These are phyloP conservation scores for Truncatella angustata DNA, from an alignment of 2,329 filamentous ascomycete genomes.

Conservation along the genomic window DNA sequence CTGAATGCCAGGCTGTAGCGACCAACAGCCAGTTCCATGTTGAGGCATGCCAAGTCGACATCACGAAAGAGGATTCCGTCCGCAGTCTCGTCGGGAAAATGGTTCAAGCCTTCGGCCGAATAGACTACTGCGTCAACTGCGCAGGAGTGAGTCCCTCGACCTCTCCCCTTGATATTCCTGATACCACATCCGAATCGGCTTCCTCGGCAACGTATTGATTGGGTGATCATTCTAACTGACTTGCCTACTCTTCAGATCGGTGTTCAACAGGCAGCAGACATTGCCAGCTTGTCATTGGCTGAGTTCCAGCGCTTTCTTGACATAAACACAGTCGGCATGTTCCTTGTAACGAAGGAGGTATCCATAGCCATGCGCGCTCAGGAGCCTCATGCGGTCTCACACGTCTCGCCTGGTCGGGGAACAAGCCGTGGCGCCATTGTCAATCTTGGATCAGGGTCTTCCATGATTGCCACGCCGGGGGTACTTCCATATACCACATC, in stretches of 20 bases:
- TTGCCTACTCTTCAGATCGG: background rate
- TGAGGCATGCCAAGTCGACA: background rate
- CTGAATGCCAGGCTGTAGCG: background rate
- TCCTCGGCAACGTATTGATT: background rate
- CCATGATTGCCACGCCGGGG: background rate
- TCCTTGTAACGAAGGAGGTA: constrained; percentile 12
- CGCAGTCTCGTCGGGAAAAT: background rate
- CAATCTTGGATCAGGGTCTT: background rate
- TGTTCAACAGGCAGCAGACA: background rate
- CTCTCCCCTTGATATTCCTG: too few species aligned
- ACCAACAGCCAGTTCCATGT: background rate
- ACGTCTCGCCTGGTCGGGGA: constrained; percentile 3
- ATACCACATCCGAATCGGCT: too few species aligned
- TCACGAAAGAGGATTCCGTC: background rate
- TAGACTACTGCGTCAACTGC: constrained; percentile 3
- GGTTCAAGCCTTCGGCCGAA: background rate
- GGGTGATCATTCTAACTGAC: background rate
- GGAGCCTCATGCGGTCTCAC: constrained; percentile 10
- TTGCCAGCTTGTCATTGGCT: background rate
- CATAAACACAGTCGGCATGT: constrained; percentile 17
- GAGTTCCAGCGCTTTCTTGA: constrained; percentile 12
- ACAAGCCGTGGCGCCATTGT: constrained; percentile 12
- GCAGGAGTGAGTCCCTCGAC: background rate
- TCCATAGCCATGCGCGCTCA: constrained; percentile 17
- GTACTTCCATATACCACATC: background rate